phyloP scores from a whole-genome alignment of 2,329 filamentous ascomycete species.

The Cordyceps fumosorosea region DNA sequence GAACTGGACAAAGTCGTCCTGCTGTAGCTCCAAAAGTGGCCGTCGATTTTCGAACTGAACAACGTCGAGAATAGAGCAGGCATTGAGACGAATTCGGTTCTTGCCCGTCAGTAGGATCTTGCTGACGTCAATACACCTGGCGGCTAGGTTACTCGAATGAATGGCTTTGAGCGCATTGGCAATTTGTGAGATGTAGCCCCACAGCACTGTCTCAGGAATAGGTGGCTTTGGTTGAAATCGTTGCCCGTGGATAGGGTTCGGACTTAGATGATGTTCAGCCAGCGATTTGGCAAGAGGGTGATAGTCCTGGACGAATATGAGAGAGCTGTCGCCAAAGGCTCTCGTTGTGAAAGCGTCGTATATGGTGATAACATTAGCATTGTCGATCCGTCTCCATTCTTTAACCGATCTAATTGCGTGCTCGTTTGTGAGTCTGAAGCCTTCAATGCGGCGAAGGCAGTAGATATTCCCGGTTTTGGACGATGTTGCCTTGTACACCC shows the following conservation, averaged over 20 bases:
- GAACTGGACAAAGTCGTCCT: conserved; percentile 79
- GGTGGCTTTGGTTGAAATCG: conserved; percentile 39
- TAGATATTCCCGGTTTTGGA: conserved; percentile 86
- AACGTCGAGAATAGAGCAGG: conserved; percentile 85
- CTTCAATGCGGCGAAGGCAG: conserved; percentile 78
- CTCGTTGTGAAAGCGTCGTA: conserved; percentile 91
- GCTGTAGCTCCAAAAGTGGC: conserved; percentile 68
- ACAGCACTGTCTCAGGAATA: conserved; percentile 69
- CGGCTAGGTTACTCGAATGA: conserved; percentile 73
- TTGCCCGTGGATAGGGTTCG: conserved; percentile 33
- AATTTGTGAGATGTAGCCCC: conserved; percentile 90
- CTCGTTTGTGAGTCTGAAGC: conserved; percentile 82
- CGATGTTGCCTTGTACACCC: conserved; percentile 91
- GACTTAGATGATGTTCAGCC: conserved; percentile 67
- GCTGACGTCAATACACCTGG: conserved; percentile 75
- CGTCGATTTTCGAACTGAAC: conserved; percentile 70
- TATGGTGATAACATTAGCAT: conserved; percentile 74
- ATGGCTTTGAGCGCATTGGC: conserved; percentile 82
- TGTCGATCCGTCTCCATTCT: conserved; percentile 81
- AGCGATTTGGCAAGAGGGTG: conserved; percentile 87
- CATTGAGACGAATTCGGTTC: conserved; percentile 80
- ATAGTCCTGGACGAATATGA: conserved; percentile 91
- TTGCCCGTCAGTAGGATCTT: conserved; percentile 89
- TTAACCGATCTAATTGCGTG: conserved; percentile 80
- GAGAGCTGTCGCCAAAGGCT: conserved; percentile 87